Percentiles rank a stretch among this genome's conserved stretches.
Conservation (phyloP, 2,329 filamentous ascomycete genomes). For the Aspergillus sp. region DNA sequence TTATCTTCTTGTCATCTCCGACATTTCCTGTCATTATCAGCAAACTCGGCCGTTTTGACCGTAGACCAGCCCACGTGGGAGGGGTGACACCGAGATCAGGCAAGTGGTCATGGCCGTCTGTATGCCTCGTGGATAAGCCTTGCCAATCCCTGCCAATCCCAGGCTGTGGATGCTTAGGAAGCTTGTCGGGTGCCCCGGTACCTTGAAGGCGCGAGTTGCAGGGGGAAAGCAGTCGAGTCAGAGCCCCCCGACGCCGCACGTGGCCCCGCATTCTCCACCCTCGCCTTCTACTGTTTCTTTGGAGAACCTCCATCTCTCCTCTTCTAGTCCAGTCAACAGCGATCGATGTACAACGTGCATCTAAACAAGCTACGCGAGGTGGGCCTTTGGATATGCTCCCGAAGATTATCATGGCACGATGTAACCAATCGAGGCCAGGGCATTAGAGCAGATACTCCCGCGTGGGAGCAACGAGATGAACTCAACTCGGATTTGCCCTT, state of each 20-base stretch:
- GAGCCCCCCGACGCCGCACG: slow-evolving; percentile 4
- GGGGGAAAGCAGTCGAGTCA: slow-evolving; percentile 1
- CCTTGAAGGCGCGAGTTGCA: not conserved
- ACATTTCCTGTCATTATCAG: not conserved
- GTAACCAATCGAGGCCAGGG: slow-evolving; percentile 13
- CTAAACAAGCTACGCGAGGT: slow-evolving; percentile 4
- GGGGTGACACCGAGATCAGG: not conserved
- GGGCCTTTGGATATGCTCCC: not conserved
- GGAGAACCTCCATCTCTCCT: not conserved
- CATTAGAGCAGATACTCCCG: not conserved
- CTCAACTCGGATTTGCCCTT: not conserved
- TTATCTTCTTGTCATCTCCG: not conserved
- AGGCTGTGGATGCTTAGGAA: slow-evolving; percentile 13
- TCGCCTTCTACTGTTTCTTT: slow-evolving; percentile 5
- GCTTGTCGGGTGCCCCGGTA: slow-evolving; percentile 1
- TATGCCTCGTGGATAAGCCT: not conserved
- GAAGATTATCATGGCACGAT: not conserved
- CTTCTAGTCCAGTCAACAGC: slow-evolving; percentile 19
- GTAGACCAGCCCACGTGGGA: not conserved
- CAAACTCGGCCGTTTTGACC: not conserved
- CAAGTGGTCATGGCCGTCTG: not conserved
- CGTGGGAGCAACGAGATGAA: not conserved
- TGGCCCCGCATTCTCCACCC: slow-evolving; percentile 3
- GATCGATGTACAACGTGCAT: slow-evolving; percentile 23
- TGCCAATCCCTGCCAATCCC: slow-evolving; percentile 8